Evolutionary conservation across 768 basidiomycete species (phyloP).

Genomic region (Xanthoconium stramineum): DNA sequence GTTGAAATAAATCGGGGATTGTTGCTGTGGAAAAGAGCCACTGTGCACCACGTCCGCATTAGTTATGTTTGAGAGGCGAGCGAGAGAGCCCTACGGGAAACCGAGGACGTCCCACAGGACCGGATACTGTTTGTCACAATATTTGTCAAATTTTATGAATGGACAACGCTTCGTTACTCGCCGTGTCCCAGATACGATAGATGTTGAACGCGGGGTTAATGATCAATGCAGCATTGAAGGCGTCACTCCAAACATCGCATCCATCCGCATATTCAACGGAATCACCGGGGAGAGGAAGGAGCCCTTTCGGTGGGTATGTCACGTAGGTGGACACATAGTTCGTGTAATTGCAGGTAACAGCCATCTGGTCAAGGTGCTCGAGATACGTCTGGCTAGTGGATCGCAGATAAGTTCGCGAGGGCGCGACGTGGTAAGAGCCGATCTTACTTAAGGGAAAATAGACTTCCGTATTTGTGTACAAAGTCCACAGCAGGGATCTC

Average conservation of each 20-base stretch:
- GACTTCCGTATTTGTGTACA: conserved; percentile 66
- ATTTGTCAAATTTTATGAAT: background rate
- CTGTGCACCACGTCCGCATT: conserved; percentile 27
- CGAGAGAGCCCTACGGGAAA: conserved; percentile 54
- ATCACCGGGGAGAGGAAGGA: conserved; percentile 64
- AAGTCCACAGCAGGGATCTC: conserved; percentile 73
- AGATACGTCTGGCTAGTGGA: conserved; percentile 58
- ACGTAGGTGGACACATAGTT: conserved; percentile 60
- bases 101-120: conserved; percentile 78
- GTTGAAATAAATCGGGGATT: conserved; percentile 70
- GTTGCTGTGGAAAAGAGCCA: conserved; percentile 52
- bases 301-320: conserved; percentile 65
- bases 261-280: conserved; percentile 43
- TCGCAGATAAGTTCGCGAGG: background rate
- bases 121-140: conserved; percentile 40
- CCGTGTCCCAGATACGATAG: conserved; percentile 74
- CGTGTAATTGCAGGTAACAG: conserved; percentile 58
- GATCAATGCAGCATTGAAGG: conserved; percentile 57
- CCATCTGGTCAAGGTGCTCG: conserved; percentile 49
- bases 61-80: background rate
- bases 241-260: conserved; percentile 67
- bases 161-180: conserved; percentile 13
- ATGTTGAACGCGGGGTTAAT: conserved; percentile 77
- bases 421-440: background rate
- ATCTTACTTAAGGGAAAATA: conserved; percentile 70